These are phyloP conservation scores for Trichoderma gamsii DNA, from an alignment of 495 filamentous ascomycete species.

Conservation along the genomic window DNA sequence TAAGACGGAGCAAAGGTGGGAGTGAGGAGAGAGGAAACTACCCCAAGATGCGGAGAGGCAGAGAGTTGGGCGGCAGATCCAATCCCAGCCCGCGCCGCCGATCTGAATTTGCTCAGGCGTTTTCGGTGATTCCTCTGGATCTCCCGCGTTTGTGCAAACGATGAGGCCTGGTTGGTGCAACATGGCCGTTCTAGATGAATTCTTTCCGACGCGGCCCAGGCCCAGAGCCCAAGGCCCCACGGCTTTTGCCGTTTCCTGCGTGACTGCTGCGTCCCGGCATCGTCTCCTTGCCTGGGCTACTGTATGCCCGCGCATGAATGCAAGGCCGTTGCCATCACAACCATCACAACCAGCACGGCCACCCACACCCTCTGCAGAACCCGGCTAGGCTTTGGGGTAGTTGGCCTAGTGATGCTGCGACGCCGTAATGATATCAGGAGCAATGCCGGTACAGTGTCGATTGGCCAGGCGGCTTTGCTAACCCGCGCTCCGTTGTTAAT, in stretches of 20 bases:
- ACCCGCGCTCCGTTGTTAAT: constrained; percentile 1
- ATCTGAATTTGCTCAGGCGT: neutral
- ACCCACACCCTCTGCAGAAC: neutral
- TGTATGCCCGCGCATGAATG: neutral
- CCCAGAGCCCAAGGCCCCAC: neutral
- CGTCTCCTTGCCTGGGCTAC: too few species aligned
- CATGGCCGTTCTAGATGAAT: neutral
- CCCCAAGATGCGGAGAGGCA: neutral
- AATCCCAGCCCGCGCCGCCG: neutral
- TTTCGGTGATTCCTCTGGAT: neutral
- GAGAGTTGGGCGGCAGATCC: neutral
- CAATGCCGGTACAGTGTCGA: neutral
- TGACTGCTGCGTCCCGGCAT: neutral
- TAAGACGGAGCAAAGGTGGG: neutral
- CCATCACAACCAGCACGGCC: neutral
- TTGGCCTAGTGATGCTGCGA: constrained; percentile 7
- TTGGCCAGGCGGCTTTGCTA: neutral
- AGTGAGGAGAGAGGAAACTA: neutral
- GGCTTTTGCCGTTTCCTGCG: neutral
- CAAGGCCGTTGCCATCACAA: constrained; percentile 3
- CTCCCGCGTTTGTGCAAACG: neutral
- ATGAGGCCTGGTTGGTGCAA: neutral
- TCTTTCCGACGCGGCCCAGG: neutral
- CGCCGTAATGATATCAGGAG: neutral
- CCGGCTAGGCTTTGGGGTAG: neutral